Evolutionary conservation across 495 filamentous ascomycete genomes (phyloP).

Genomic region (Delitschia confertaspora): DNA sequence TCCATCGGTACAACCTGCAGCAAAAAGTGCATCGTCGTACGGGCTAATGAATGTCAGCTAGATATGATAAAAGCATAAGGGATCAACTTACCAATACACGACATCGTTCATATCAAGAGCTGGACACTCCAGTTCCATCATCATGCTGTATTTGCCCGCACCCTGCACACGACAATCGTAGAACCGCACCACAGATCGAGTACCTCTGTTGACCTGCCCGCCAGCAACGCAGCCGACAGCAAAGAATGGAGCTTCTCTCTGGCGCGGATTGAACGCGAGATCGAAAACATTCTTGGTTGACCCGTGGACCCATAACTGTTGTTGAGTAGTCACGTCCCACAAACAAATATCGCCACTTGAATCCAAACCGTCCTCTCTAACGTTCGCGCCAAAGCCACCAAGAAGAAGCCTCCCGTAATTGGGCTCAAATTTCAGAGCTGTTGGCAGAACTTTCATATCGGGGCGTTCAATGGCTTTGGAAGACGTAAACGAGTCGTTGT

Average conservation of each 20-base stretch:
- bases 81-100: conserved; percentile 36
- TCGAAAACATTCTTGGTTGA: conserved; percentile 71
- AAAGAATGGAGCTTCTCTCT: conserved; percentile 48
- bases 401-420: conserved; percentile 50
- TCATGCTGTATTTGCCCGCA: conserved; percentile 37
- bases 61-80: neutral
- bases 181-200: conserved; percentile 44
- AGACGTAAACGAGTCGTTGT: conserved; percentile 19
- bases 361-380: conserved; percentile 46
- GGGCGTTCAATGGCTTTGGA: conserved; percentile 29
- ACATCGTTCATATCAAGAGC: conserved; percentile 86
- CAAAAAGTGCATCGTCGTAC: conserved; percentile 50
- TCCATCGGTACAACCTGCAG: conserved; percentile 78
- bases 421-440: conserved; percentile 65
- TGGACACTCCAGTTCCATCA: conserved; percentile 53
- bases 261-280: conserved; percentile 61
- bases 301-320: conserved; percentile 38
- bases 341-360: conserved; percentile 61
- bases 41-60: conserved; percentile 23
- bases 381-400: conserved; percentile 65
- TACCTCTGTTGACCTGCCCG: conserved; percentile 33
- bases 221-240: conserved; percentile 37
- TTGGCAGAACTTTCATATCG: conserved; percentile 54
- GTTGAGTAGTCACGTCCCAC: conserved; percentile 52
- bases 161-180: conserved; percentile 41